These are phyloP conservation scores for Mucor plumbeus DNA, from an alignment of 371 early-diverging fungal genomes.

Conservation along the genomic window DNA sequence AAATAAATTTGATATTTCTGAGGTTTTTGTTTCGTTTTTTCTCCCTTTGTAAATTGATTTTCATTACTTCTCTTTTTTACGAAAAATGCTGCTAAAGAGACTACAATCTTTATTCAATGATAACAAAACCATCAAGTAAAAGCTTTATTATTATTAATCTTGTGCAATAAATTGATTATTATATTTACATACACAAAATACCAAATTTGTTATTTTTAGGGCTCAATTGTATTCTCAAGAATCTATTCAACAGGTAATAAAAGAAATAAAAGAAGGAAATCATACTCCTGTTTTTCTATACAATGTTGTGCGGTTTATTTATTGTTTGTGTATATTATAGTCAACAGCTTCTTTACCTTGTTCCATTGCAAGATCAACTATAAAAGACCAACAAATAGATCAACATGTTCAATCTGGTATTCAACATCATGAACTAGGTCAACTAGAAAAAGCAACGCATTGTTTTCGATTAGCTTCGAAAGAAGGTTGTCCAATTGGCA, in stretches of 20 bases:
- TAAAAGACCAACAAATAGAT: conserved; percentile 5
- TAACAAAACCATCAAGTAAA: conserved; percentile 7
- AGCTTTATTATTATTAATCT: neutral
- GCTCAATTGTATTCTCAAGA: conserved; percentile 28
- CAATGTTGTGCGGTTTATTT: neutral
- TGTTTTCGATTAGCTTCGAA: conserved; percentile 76
- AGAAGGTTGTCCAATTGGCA: conserved; percentile 66
- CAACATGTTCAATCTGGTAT: conserved; percentile 56
- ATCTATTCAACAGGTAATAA: conserved; percentile 25
- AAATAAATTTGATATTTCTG: neutral
- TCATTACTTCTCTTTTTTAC: neutral
- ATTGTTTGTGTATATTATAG: neutral
- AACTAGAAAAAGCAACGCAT: conserved; percentile 71
- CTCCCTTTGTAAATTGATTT: neutral
- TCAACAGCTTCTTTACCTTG: neutral
- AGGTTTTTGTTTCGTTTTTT: neutral
- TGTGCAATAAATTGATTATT: neutral
- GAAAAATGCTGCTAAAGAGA: conserved; percentile 13
- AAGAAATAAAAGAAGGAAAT: conserved; percentile 7
- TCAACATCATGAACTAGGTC: conserved; percentile 71
- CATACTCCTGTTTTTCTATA: conserved; percentile 1
- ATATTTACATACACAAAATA: conserved; percentile 1
- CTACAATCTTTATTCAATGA: conserved; percentile 19
- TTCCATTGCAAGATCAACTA: neutral
- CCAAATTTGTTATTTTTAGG: conserved; percentile 16